Base-by-base conservation (phyloP, 2,329 filamentous ascomycete genomes). In the Neonectria ditissima region DNA sequence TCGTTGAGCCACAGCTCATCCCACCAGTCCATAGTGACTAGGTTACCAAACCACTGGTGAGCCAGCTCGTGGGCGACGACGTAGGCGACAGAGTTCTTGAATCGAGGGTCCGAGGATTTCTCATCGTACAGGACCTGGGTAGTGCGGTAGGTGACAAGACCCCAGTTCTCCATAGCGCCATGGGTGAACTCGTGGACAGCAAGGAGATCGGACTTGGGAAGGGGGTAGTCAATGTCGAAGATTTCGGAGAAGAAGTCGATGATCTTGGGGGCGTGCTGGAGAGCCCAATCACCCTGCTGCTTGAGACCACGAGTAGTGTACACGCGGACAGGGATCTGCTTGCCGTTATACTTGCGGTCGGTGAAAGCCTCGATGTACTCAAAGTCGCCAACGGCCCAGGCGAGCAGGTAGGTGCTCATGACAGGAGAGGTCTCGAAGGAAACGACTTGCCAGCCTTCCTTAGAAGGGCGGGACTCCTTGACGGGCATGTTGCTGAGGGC, bases 21-120 rank as follows among this genome's bases (percentile, higher is more conserved):
- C 93, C 92, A 96, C 93, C 94, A 97, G 78, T 97, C 93, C 94
- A 97, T 97, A 6, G 94, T 97, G 45, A 97, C 94, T 11, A 97
- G 86, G 78, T 97, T 97, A 39, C 94, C 94, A 73, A 97, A 97
- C 94, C 94, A 97, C 81, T 97, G 94, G 76, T 97, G 94, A 59
- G 94, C 96, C 66, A 99, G 86, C 79, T 99, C 96, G 80, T 99
- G 96, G n/a, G 96, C 95, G 54, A 98, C 94, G 60, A 98, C 94
- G 74, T 99, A 98, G 32, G 96, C 96, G 67, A 99, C 92, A 39
- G 94, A 88, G 78, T 97, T 97, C 80, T 94, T 94, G 82, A 95
- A 97, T 68, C 90, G 89, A 44, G 92, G 89, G 77, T 97, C 95
- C 0, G 95, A 97, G 52, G 91, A 92, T 77, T 93, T 90, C 78